A percentile compares a stretch with the other conserved stretches of the same genome.
Conservation (phyloP, 768 basidiomycete species). For the Amanita thiersii region DNA sequence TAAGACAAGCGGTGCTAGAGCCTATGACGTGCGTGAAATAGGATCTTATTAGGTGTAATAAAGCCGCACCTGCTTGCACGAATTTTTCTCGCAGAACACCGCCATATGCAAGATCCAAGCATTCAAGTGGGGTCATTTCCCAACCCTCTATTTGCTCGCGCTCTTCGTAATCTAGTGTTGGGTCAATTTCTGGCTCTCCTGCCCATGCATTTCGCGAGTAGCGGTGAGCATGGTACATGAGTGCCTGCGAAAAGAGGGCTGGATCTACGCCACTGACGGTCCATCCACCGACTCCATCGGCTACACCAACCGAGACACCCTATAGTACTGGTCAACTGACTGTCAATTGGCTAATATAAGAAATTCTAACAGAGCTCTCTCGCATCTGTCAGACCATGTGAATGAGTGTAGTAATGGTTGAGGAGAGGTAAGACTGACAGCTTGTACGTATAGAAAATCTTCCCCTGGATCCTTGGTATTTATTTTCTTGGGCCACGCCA, state of each 20-base stretch:
- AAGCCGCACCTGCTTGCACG: slow-evolving; percentile 56
- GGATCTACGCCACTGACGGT: slow-evolving; percentile 77
- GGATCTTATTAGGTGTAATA: slow-evolving; percentile 7
- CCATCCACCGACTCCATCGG: slow-evolving; percentile 96
- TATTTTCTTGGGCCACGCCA: slow-evolving; percentile 35
- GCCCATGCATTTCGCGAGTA: slow-evolving; percentile 71
- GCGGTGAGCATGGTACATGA: slow-evolving; percentile 82
- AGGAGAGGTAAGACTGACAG: slow-evolving; percentile 34
- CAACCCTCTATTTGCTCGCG: slow-evolving; percentile 63
- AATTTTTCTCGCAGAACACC: slow-evolving; percentile 61
- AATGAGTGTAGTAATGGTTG: not conserved
- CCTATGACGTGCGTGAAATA: slow-evolving; percentile 32
- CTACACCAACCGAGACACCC: slow-evolving; percentile 77
- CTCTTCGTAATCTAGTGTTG: slow-evolving; percentile 65
- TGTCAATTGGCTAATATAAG: slow-evolving; percentile 8
- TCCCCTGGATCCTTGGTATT: slow-evolving; percentile 34
- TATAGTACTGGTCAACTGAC: slow-evolving; percentile 27
- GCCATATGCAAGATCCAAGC: slow-evolving; percentile 63
- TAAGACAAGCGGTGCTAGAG: slow-evolving; percentile 76
- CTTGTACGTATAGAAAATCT: slow-evolving; percentile 53
- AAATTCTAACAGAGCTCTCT: slow-evolving; percentile 59
- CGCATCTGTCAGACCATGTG: slow-evolving; percentile 49
- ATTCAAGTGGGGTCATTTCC: slow-evolving; percentile 67
- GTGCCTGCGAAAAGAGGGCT: slow-evolving; percentile 80
- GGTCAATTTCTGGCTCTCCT: slow-evolving; percentile 78